Conservation (phyloP, 2,329 filamentous ascomycete species). For the Sarocladium kiliense region DNA sequence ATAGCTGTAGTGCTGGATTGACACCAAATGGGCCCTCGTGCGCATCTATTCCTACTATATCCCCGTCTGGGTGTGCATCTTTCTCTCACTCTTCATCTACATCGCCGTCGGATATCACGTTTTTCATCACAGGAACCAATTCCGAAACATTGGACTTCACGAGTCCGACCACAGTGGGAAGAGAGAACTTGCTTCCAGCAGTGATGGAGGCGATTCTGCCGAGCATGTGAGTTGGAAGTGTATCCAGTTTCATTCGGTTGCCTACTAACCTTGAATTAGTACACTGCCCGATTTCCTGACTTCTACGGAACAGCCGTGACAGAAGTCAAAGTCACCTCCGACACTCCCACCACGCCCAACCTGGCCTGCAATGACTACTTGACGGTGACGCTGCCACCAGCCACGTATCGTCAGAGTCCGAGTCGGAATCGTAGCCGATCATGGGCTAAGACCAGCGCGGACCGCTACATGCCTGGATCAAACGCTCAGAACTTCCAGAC, state of each 20-base stretch:
- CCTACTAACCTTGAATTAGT: constrained; percentile 13
- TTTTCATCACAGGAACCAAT: constrained; percentile 52
- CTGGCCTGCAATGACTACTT: background rate
- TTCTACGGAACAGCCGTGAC: constrained; percentile 44
- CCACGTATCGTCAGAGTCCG: background rate
- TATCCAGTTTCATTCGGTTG: no score
- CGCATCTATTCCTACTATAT: constrained; percentile 57
- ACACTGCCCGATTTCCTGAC: constrained; percentile 14
- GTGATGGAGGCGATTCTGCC: constrained; percentile 24
- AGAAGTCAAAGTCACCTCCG: constrained; percentile 40
- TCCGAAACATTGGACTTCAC: constrained; percentile 38
- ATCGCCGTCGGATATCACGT: constrained; percentile 53
- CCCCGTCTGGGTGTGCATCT: constrained; percentile 55
- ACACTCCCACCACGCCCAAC: constrained; percentile 10
- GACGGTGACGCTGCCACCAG: constrained; percentile 2
- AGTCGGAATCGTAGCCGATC: background rate
- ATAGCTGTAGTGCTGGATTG: constrained; percentile 59
- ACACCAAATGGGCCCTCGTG: constrained; percentile 45
- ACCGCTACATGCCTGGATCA: constrained; percentile 1
- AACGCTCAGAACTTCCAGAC: constrained; percentile 23
- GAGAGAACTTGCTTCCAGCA: constrained; percentile 18
- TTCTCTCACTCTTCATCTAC: constrained; percentile 50
- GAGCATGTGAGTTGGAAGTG: constrained; percentile 14
- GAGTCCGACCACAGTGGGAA: constrained; percentile 18
- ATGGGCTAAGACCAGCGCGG: background rate